Percentiles rank a stretch among this genome's conserved stretches.
phyloP scores from a whole-genome alignment of 306 rosid genomes.

The Rosa lucieae region DNA sequence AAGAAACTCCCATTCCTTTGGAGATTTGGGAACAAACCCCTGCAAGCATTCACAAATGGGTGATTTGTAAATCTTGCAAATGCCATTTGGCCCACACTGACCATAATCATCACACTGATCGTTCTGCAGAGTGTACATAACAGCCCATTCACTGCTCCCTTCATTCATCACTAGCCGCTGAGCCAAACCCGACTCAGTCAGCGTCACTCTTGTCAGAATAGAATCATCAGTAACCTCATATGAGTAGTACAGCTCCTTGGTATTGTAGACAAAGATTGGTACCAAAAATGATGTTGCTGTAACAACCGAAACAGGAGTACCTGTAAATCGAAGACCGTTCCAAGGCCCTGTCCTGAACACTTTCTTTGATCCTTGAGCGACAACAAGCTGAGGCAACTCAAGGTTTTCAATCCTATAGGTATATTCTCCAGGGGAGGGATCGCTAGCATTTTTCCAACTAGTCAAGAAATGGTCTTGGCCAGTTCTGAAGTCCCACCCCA shows the following conservation, averaged over 20 bases:
- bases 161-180: constrained; percentile 2
- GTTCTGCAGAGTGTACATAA: neutral
- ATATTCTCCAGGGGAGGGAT: constrained; percentile 19
- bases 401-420: neutral
- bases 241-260: neutral
- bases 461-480: constrained; percentile 7
- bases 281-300: neutral
- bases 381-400: constrained; percentile 14
- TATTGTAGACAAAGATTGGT: neutral
- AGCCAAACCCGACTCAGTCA: neutral
- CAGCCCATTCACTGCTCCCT: neutral
- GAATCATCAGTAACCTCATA: neutral
- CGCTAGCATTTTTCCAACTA: constrained; percentile 21
- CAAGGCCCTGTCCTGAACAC: constrained; percentile 13
- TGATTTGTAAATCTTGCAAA: neutral
- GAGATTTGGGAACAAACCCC: constrained; percentile 36
- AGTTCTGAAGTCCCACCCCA: constrained; percentile 17
- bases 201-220: neutral
- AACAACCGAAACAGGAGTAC: neutral
- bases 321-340: constrained; percentile 25
- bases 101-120: constrained; percentile 19
- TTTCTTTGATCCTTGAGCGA: neutral
- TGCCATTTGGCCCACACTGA: constrained; percentile 15
- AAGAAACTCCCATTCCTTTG: constrained; percentile 18
- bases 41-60: constrained; percentile 34